Percentiles rank a stretch among this genome's conserved stretches.
These are phyloP conservation scores for Cryptosporidium xiaoi DNA, from an alignment of 169 alveolate species.

Conservation along the genomic window DNA sequence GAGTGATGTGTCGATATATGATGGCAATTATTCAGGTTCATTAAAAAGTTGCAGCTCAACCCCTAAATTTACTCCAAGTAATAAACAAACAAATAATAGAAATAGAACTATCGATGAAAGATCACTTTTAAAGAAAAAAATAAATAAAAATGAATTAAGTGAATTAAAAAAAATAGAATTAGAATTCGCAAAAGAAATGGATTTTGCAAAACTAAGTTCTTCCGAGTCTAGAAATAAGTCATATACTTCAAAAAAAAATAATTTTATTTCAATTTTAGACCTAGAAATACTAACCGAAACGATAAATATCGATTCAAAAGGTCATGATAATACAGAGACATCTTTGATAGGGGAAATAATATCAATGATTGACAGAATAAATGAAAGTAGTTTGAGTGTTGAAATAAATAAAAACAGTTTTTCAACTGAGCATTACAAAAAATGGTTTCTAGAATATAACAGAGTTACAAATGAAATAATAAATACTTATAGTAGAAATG, in stretches of 20 bases:
- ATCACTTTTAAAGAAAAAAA: not conserved
- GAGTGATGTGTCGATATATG: conserved; percentile 1
- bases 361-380: not conserved
- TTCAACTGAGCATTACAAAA: conserved; percentile 43
- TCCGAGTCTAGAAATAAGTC: conserved; percentile 30
- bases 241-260: not conserved
- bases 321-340: not conserved
- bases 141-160: conserved; percentile 21
- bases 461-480: not conserved
- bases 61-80: conserved; percentile 16
- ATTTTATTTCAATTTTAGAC: conserved; percentile 19
- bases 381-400: not conserved
- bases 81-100: not conserved
- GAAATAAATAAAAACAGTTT: conserved; percentile 10
- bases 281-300: conserved; percentile 55
- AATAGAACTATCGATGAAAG: conserved; percentile 4
- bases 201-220: conserved; percentile 28
- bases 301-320: conserved; percentile 32
- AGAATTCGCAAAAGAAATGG: conserved; percentile 63
- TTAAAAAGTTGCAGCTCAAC: conserved; percentile 19
- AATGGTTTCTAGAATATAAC: conserved; percentile 52
- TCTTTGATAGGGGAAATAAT: conserved; percentile 7
- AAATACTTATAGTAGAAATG: conserved; percentile 2
- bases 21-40: not conserved
- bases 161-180: conserved; percentile 45